Conservation (phyloP, 1,284 basidiomycete genomes). For the Sporisorium exsertum region DNA sequence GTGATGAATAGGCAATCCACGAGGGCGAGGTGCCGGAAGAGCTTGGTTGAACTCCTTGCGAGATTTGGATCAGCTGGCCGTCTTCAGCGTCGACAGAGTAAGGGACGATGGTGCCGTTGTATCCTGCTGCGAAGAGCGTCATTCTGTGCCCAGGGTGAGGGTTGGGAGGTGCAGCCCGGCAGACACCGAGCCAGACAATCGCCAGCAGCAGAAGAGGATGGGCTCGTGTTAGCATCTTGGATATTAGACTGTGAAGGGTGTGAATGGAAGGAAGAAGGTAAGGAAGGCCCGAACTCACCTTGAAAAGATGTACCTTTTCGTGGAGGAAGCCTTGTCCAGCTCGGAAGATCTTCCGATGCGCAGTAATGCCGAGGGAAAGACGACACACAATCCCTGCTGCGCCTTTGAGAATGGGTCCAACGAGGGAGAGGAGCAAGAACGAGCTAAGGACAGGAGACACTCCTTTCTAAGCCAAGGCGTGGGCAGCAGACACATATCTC, state of each 20-base stretch:
- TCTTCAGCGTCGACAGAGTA: slow-evolving; percentile 12
- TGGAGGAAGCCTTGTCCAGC: neutral
- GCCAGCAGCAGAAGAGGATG: neutral
- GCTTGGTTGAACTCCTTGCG: slow-evolving; percentile 13
- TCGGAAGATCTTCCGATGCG: neutral
- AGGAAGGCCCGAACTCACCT: neutral
- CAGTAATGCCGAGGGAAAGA: neutral
- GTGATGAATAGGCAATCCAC: slow-evolving; percentile 28
- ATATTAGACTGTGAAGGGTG: neutral
- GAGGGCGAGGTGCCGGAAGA: slow-evolving; percentile 29
- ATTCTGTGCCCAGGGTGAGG: slow-evolving; percentile 5
- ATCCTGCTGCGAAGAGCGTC: slow-evolving; percentile 37
- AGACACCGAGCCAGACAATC: neutral
- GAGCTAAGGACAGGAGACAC: no score
- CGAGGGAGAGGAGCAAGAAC: neutral
- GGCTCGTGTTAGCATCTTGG: neutral
- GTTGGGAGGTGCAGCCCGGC: neutral
- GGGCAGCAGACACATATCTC: no score
- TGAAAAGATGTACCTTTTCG: neutral
- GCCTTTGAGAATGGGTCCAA: neutral
- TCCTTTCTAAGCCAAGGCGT: no score
- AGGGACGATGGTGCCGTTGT: slow-evolving; percentile 39
- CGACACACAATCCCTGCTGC: neutral
- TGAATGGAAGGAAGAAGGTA: neutral
- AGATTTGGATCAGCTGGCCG: slow-evolving; percentile 5